Conservation (phyloP, 2,329 filamentous ascomycete species). For the Cladosporium sp. region DNA sequence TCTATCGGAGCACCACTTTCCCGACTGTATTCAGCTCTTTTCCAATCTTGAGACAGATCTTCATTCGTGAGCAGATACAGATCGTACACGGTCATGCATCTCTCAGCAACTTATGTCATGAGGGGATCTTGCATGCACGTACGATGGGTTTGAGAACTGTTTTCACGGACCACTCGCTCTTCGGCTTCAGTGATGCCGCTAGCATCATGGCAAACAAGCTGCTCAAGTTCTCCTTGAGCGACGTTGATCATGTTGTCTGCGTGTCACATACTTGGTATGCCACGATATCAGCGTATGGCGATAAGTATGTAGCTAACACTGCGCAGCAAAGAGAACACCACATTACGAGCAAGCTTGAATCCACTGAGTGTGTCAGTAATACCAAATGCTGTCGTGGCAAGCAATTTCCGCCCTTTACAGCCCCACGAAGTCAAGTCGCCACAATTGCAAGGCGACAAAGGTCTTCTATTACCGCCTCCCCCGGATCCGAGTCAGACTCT, state of each 20-base stretch:
- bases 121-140: constrained; percentile 89
- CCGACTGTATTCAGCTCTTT: constrained; percentile 99
- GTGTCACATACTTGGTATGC: constrained; percentile 95
- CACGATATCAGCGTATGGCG: not conserved
- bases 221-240: constrained; percentile 91
- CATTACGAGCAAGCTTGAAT: constrained; percentile 88
- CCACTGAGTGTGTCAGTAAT: constrained; percentile 98
- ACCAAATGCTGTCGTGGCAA: constrained; percentile 93
- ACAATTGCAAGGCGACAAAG: constrained; percentile 29
- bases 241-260: constrained; percentile 97
- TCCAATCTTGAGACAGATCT: constrained; percentile 93
- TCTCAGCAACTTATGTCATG: constrained; percentile 88
- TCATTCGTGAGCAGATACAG: constrained; percentile 90
- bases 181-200: constrained; percentile 93
- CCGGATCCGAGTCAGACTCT: constrained; percentile 66
- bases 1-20: constrained; percentile 91
- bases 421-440: constrained; percentile 36
- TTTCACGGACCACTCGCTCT: constrained; percentile 96
- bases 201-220: constrained; percentile 98
- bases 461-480: constrained; percentile 44
- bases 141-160: constrained; percentile 97
- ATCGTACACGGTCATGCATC: constrained; percentile 98
- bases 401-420: constrained; percentile 81
- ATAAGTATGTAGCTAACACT: constrained; percentile 29
- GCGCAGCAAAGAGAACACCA: constrained; percentile 91